phyloP scores from a whole-genome alignment of 768 basidiomycete genomes.

The Suillus americanus region DNA sequence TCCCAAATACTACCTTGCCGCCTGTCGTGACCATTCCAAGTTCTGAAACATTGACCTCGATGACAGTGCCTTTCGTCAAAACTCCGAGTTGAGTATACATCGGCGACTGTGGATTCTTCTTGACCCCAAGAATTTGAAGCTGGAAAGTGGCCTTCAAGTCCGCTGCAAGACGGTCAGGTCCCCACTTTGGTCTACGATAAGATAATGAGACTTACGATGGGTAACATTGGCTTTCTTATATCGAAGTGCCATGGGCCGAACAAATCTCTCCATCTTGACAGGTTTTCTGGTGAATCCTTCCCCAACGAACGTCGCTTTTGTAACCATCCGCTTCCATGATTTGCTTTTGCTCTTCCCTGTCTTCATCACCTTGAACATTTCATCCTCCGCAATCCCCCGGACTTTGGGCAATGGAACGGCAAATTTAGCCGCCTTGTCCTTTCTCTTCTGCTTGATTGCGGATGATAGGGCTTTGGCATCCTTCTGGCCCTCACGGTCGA shows the following conservation, averaged over 20 bases:
- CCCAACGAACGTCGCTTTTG: conserved; percentile 98
- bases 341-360: conserved; percentile 96
- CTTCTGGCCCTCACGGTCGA: conserved; percentile 97
- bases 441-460: conserved; percentile 97
- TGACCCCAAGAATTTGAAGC: conserved; percentile 94
- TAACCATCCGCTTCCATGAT: conserved; percentile 99
- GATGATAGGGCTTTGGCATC: conserved; percentile 95
- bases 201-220: conserved; percentile 67
- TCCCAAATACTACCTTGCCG: conserved; percentile 91
- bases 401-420: conserved; percentile 97
- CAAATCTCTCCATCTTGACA: conserved; percentile 98
- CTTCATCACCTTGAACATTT: conserved; percentile 99
- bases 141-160: conserved; percentile 99
- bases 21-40: conserved; percentile 96
- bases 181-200: not conserved
- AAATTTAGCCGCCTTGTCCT: conserved; percentile 98
- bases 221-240: conserved; percentile 99
- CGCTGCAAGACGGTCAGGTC: conserved; percentile 45
- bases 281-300: conserved; percentile 98
- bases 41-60: conserved; percentile 99
- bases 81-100: conserved; percentile 97
- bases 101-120: conserved; percentile 99
- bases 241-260: conserved; percentile 95
- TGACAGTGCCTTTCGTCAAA: conserved; percentile 96
- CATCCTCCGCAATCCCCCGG: conserved; percentile 96